These are phyloP conservation scores for Cyclostephanos tholiformis DNA, from an alignment of 108 stramenopile species.

Conservation along the genomic window DNA sequence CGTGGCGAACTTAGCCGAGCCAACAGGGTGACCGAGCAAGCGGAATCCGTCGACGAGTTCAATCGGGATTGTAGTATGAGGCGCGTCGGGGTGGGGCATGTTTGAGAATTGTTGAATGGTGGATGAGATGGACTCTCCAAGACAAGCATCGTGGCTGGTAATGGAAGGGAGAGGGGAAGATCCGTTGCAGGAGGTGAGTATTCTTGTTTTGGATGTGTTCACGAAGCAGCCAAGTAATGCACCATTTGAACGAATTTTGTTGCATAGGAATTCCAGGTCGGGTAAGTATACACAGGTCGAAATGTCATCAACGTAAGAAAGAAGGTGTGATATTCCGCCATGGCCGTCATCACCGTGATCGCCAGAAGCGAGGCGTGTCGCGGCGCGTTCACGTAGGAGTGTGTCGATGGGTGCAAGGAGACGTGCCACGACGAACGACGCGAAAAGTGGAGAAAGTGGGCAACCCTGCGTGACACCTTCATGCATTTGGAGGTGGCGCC, in stretches of 20 bases:
- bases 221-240: background rate
- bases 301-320: background rate
- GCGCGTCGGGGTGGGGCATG: background rate
- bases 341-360: background rate
- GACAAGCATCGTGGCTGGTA: too few species aligned
- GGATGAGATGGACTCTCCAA: background rate
- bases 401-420: slow-evolving; percentile 3
- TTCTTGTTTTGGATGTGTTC: background rate
- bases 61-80: background rate
- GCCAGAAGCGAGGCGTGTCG: background rate
- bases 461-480: slow-evolving; percentile 35
- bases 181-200: background rate
- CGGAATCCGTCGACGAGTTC: background rate
- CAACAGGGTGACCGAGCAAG: background rate
- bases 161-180: background rate
- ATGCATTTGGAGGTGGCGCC: background rate
- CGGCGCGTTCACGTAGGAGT: background rate
- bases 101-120: background rate
- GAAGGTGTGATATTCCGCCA: background rate
- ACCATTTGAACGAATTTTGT: background rate
- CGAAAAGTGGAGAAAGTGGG: slow-evolving; percentile 23
- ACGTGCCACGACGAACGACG: slow-evolving; percentile 5
- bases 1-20: background rate
- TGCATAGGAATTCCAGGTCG: background rate
- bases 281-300: background rate